These are phyloP conservation scores for Magnaporthiopsis poae DNA, from an alignment of 2,329 filamentous ascomycete genomes.

Conservation along the genomic window DNA sequence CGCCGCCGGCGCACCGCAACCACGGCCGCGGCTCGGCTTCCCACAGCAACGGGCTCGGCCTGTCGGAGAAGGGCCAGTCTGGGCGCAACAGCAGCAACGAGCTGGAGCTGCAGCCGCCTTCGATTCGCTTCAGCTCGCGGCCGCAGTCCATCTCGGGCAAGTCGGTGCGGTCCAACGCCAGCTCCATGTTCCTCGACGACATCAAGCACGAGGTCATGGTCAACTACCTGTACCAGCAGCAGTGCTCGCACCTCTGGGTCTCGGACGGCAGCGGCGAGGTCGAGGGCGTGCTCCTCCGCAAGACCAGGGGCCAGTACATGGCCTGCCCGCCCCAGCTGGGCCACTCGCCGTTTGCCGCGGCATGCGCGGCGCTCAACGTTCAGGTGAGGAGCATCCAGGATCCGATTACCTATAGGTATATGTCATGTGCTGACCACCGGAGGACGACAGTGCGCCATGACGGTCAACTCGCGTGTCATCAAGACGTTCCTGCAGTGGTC, in stretches of 20 bases:
- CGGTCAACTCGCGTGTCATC: conserved; percentile 69
- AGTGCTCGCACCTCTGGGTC: conserved; percentile 66
- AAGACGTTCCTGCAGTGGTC: conserved; percentile 67
- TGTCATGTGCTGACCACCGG: neutral
- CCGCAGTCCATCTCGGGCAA: conserved; percentile 42
- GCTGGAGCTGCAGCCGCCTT: conserved; percentile 40
- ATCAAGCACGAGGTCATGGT: conserved; percentile 78
- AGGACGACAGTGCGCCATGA: conserved; percentile 58
- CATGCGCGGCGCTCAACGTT: conserved; percentile 60
- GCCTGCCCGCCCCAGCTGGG: conserved; percentile 58
- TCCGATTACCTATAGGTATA: too few species aligned
- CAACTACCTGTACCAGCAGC: conserved; percentile 72
- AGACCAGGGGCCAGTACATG: conserved; percentile 58
- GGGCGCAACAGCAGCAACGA: conserved; percentile 16
- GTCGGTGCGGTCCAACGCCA: conserved; percentile 36
- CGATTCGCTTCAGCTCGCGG: conserved; percentile 38
- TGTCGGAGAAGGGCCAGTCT: conserved; percentile 29
- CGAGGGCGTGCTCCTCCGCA: conserved; percentile 65
- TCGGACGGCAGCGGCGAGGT: conserved; percentile 56
- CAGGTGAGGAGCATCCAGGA: conserved; percentile 42
- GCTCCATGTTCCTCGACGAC: conserved; percentile 54
- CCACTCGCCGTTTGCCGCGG: conserved; percentile 52
- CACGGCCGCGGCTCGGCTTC: conserved; percentile 3
- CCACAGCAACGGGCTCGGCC: conserved; percentile 17
- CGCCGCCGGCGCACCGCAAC: conserved; percentile 4